Evolutionary conservation across 805 yeast species (phyloP).

Genomic region (Wickerhamiella azyma): DNA sequence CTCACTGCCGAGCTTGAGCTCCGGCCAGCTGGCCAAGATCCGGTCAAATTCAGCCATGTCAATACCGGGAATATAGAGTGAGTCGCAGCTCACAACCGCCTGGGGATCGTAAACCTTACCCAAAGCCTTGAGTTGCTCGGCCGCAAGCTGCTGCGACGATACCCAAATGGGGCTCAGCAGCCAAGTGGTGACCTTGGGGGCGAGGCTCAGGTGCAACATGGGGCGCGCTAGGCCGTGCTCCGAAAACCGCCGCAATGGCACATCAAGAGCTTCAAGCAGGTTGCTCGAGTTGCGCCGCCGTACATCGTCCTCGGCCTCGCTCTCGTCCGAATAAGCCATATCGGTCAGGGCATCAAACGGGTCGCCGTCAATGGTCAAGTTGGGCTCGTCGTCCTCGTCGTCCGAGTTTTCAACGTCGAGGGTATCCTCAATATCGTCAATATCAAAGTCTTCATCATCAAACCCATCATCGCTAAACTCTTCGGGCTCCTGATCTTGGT

Average conservation of each 20-base stretch:
- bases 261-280: background rate
- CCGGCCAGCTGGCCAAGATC: background rate
- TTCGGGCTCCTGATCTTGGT: slow-evolving; percentile 6
- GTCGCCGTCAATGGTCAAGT: slow-evolving; percentile 1
- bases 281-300: background rate
- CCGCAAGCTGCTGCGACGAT: slow-evolving; percentile 2
- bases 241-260: background rate
- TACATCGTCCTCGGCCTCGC: background rate
- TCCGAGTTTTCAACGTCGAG: background rate
- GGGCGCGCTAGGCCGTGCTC: background rate
- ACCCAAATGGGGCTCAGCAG: slow-evolving; percentile 4
- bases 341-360: background rate
- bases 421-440: slow-evolving; percentile 2
- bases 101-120: background rate
- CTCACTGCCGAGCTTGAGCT: background rate
- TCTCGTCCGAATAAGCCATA: background rate
- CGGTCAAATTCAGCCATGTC: slow-evolving; percentile 3
- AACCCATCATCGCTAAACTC: slow-evolving; percentile 1
- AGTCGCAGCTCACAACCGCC: background rate
- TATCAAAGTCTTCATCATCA: slow-evolving; percentile 4
- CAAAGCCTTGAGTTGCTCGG: background rate
- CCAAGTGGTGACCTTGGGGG: background rate
- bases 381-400: background rate
- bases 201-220: background rate
- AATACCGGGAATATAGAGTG: background rate